phyloP scores from a whole-genome alignment of 768 basidiomycete species.

The Goffeauzyma gilvescens region DNA sequence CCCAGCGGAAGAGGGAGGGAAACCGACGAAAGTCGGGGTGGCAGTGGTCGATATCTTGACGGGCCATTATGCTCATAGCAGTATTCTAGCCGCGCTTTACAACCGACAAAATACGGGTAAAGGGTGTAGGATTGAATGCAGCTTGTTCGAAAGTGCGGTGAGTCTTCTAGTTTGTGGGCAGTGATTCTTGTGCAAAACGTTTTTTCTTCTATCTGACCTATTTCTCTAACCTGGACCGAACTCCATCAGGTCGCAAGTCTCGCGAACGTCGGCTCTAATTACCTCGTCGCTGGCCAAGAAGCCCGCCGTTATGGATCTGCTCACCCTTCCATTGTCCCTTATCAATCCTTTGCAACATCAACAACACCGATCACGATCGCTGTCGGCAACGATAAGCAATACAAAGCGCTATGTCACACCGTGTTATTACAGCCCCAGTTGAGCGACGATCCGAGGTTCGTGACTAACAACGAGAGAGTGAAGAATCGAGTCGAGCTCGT shows the following conservation, averaged over 20 bases:
- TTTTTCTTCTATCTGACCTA: neutral
- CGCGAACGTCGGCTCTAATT: slow-evolving; percentile 82
- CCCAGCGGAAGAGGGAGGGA: slow-evolving; percentile 54
- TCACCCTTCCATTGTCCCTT: slow-evolving; percentile 84
- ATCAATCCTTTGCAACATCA: slow-evolving; percentile 72
- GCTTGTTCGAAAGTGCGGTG: slow-evolving; percentile 79
- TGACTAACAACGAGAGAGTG: slow-evolving; percentile 57
- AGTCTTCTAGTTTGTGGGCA: slow-evolving; percentile 9
- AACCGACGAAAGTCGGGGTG: slow-evolving; percentile 85
- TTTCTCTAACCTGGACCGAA: no score
- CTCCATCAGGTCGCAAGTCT: slow-evolving; percentile 86
- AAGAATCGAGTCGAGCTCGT: slow-evolving; percentile 53
- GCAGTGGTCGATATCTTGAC: slow-evolving; percentile 75
- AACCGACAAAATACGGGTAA: slow-evolving; percentile 65
- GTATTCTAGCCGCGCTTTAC: slow-evolving; percentile 73
- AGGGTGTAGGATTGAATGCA: slow-evolving; percentile 81
- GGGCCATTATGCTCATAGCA: slow-evolving; percentile 67
- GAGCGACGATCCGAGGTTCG: slow-evolving; percentile 48
- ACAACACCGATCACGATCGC: slow-evolving; percentile 86
- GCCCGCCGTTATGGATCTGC: slow-evolving; percentile 75
- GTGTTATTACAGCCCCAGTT: slow-evolving; percentile 41
- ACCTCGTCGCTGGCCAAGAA: slow-evolving; percentile 66
- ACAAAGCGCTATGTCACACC: slow-evolving; percentile 46
- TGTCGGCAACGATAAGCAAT: slow-evolving; percentile 76
- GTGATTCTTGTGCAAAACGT: neutral